Evolutionary conservation across 2,329 filamentous ascomycete genomes (phyloP), one percentile per base, ranked within the genome.

Genomic region (Ophiocordyceps camponoti-saundersi): DNA sequence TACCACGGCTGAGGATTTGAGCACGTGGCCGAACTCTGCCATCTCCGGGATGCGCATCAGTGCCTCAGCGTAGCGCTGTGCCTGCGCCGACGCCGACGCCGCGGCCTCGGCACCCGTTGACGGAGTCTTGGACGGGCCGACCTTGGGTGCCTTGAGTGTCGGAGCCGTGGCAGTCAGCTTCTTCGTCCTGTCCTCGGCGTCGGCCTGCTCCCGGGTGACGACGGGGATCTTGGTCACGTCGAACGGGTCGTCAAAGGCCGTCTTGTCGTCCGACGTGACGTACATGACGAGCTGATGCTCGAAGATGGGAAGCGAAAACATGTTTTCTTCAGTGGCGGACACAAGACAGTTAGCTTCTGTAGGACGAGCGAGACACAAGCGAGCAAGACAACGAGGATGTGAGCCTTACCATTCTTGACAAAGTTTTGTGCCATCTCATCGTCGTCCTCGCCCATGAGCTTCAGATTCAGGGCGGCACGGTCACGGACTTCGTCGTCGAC

Each of bases 271-370:
- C 13, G 89, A 88, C 18, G 89, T 95, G 56, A 98, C 90, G 59
- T 98, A 98, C 79, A 94, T 85, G 55, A 95, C 89, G 45, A 98
- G 80, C 62, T 96, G 89, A 61, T 96, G 90, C 70, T 96, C 92
- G 51, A 98, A 93, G 49, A 86, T 88, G 12, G 88, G 85, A 21
- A 98, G 75, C 10, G 90, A 93, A 64, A 90, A 98, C 79, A 94
- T 94, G 52, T 80, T 93, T 62, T 96, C 90, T 89, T 29, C 8
- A 5, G 56, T 10, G 40, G 22, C 6, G 15, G 30, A n/a, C 13
- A n/a, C 15, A 12, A 10, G 4, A 13, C 6, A n/a, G 44, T 44
- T 22, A 49, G 44, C 46, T 3, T 6, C n/a, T 8, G 8, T n/a
- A n/a, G n/a, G n/a, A n/a, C n/a, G n/a, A n/a, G n/a, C 10, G 29